Conservation (phyloP, 768 basidiomycete genomes). For the Tricholoma furcatifolium region DNA sequence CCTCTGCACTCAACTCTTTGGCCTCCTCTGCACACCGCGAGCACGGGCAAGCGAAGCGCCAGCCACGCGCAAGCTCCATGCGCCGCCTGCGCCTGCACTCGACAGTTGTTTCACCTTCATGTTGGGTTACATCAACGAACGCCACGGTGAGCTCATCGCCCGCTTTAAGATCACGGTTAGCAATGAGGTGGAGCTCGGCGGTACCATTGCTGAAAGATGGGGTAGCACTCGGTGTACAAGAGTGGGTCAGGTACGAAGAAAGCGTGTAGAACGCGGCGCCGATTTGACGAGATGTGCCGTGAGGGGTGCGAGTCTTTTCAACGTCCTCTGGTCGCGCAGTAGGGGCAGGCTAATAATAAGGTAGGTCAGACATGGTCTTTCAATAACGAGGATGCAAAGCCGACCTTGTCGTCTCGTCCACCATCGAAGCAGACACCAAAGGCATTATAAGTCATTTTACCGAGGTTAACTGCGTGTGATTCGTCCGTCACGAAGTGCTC, state of each 20-base stretch:
- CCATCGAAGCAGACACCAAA: conserved; percentile 69
- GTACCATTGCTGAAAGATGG: conserved; percentile 68
- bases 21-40: conserved; percentile 60
- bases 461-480: conserved; percentile 55
- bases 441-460: conserved; percentile 76
- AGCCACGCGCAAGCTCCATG: conserved; percentile 74
- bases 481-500: conserved; percentile 70
- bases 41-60: conserved; percentile 80
- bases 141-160: conserved; percentile 79
- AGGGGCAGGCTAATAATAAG: conserved; percentile 43
- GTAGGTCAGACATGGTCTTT: background rate
- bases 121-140: conserved; percentile 67
- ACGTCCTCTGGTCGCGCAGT: conserved; percentile 62
- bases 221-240: conserved; percentile 66
- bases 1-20: conserved; percentile 30
- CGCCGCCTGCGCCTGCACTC: conserved; percentile 67
- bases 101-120: conserved; percentile 45
- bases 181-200: conserved; percentile 68
- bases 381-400: conserved; percentile 8
- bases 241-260: conserved; percentile 77
- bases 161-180: conserved; percentile 61
- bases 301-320: conserved; percentile 75
- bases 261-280: conserved; percentile 75
- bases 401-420: conserved; percentile 72
- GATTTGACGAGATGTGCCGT: conserved; percentile 73